Evolutionary conservation across 139 green algal genomes (phyloP).

Genomic region (Micractinium sp.): DNA sequence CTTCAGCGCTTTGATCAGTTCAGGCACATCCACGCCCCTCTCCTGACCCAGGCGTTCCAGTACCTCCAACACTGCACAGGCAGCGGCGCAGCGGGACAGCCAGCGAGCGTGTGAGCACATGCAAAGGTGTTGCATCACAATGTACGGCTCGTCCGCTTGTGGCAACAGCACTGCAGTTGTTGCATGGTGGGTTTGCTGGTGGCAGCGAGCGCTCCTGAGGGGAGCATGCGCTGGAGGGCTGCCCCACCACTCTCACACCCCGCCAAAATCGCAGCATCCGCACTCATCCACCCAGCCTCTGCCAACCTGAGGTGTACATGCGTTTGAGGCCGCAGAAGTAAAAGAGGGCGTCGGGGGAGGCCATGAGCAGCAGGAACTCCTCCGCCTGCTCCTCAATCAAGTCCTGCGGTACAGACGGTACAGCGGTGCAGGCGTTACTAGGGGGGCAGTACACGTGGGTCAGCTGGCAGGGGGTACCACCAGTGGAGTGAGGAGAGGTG

Average conservation of each 20-base stretch:
- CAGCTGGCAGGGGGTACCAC: not conserved
- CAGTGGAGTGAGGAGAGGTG: no score
- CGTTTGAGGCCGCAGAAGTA: constrained; percentile 20
- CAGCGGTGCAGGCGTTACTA: not conserved
- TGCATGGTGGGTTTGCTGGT: no score
- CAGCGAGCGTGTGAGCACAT: not conserved
- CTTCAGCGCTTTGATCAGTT: not conserved
- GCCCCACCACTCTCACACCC: no score
- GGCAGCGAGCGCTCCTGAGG: no score
- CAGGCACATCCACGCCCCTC: not conserved
- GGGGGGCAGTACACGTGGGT: not conserved
- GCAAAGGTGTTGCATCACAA: no score
- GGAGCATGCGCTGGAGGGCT: no score
- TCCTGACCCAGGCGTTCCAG: not conserved
- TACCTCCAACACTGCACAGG: not conserved
- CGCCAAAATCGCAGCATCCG: no score
- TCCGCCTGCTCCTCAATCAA: not conserved
- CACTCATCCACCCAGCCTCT: no score
- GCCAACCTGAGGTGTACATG: constrained; percentile 5
- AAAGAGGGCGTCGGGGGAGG: not conserved
- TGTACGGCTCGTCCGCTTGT: no score
- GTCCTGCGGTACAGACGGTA: not conserved
- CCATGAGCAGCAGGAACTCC: not conserved
- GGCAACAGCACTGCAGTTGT: no score
- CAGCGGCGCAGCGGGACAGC: not conserved